Evolutionary conservation across 352 stramenopile species (phyloP), one percentile per base, ranked within the genome.

Genomic region (Globisporangium iwayamae): DNA sequence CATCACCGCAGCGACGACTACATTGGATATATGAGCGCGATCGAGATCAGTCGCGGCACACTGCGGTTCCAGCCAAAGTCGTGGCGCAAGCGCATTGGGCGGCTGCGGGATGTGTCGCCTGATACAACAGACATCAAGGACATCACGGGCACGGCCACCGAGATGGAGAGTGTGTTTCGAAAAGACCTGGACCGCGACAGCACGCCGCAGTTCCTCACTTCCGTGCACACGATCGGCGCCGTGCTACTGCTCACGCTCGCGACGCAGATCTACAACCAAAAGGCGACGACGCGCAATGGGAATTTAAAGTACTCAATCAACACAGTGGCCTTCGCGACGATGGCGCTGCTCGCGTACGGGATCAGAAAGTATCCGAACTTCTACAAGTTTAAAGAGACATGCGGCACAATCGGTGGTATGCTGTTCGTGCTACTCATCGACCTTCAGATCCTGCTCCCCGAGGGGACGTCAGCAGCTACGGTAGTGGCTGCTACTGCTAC

Each of bases 151-250:
- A 84, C 77, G 0, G 78, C 72, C 0, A 71, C 41, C 2, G 76
- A 89, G 61, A 87, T 87, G 80, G 78, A 89, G 53, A 73, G 13
- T 20, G 74, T 81, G 2, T 89, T 87, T 47, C 72, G 73, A 1
- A 59, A 60, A 7, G 76, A 89, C 30, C 72, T 85, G 43, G 76
- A 75, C 32, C 73, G 72, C 14, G 78, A 86, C 34, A 87, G 78
- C 45, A 75, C 66, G 7, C 74, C 71, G 0, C 76, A 87, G 58
- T 89, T 90, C 55, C 67, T 83, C 20, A 70, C 69, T 10, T 66
- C 70, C 1, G 71, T 89, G 20, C 68, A 72, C 6, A 70, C 74
- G 13, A 66, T 78, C 6, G 71, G 71, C 0, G 50, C 61, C 2
- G 66, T 86, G 30, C 56, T 81, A 8, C 39, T 76, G 0, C 43